Base-by-base conservation (phyloP, 1,284 basidiomycete genomes). In the Meira miltonrushii region DNA sequence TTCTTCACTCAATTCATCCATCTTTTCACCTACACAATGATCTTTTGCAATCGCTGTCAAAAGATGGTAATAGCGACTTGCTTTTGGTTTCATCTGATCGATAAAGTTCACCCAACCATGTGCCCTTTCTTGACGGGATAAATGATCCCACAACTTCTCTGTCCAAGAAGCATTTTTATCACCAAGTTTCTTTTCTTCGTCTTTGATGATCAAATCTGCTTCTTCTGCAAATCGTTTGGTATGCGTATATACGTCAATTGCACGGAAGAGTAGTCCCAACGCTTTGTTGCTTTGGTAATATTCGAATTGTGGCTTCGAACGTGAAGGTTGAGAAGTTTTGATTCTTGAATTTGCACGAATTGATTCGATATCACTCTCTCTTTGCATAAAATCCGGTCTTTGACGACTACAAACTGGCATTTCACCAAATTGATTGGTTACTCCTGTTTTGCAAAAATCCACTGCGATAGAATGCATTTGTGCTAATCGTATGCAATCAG, bases 381-480 rank as follows among this genome's bases (percentile, higher is more conserved):
- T 11, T 43, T 38, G 23, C 10, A 25, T 15, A 43, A 41, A 58
- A 38, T 58, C 56, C 12, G 56, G 56, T 25, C 37, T 53, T 39
- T 41, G 15, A 23, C 38, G 12, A 37, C 21, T 17, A 23, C 10
- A 23, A 4, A 13, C n/a, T 39, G 50, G 50, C 50, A 41, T 39
- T n/a, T n/a, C 50, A n/a, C 39, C n/a, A 25, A 53, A 19, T 39
- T 39, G 17, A 12, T 17, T n/a, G 6, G 28, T 13, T 2, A 53
- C 19, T 13, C 68, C 68, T 2, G 62, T 70, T 58, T 70, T 66
- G 44, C 62, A 44, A 46, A 66, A 61, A 70, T 65, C 72, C 53
- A 87, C 87, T n/a, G 66, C 88, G 84, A 82, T 76, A 71, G 79
- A 83, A 73, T 88, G 88, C 21, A 88, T 78, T 47, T 82, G 79